Base-by-base conservation (phyloP, 257 asterid genomes). In the Penstemon eatonii region DNA sequence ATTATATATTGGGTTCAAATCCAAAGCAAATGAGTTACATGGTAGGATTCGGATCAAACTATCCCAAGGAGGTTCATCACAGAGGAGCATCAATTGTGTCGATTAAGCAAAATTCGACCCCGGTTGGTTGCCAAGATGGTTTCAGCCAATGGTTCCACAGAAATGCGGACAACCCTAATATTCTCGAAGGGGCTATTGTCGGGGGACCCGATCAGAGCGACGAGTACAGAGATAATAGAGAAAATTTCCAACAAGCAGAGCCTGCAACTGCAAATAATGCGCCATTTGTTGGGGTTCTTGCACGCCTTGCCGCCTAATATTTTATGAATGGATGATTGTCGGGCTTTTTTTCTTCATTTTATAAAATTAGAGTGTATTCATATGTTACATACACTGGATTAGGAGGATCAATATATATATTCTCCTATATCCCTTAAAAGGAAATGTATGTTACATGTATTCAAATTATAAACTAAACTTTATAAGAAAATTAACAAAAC, bases 61-160 rank as follows among this genome's bases (percentile, higher is more conserved):
- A 77, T 52, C 92, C 96, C 25, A 47, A 74, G 11, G 45, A 68
- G 8, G 75, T 76, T 8, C 95, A 89, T 56, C 95, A 87, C 5
- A 78, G 92, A 69, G 92, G 83, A 63, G 75, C 96, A 67, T 89
- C 96, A 2, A 87, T 89, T 5, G 83, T 76, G 56, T 87, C 95
- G 0, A 80, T 83, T 1, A 79, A 82, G 71, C 36, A 13, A 6
- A 65, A 74, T 15, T 5, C 43, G 1, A 61, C 0, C 0, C 71
- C 74, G 1, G 87, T 89, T 56, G 50, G 66, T 0, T 89, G 96
- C 73, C 45, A 77, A 8, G 81, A 68, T 0, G 92, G 95, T 6
- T 85, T 66, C 39, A 3, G 3, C 3, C 5, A 37, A 42, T 89
- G 92, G 90, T 82, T 66, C 13, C 25, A 85, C 7, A 82, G 3